phyloP scores from a whole-genome alignment of 2,329 filamentous ascomycete species.

The Aspergillus fumigatus region DNA sequence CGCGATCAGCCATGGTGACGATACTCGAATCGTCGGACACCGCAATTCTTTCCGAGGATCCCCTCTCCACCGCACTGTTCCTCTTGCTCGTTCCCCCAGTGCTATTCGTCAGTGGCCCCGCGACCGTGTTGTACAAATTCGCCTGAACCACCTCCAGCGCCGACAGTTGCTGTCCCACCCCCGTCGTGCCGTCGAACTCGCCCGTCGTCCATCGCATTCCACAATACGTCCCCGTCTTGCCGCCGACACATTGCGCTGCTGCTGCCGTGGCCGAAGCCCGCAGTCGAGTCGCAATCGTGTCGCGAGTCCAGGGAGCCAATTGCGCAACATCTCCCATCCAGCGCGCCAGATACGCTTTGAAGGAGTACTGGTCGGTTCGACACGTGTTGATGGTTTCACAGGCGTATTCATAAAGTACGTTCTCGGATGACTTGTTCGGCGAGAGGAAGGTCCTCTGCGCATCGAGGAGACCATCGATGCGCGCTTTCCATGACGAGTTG shows the following conservation, averaged over 20 bases:
- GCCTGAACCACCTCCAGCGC: constrained; percentile 56
- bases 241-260: constrained; percentile 33
- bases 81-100: constrained; percentile 55
- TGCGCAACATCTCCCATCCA: constrained; percentile 56
- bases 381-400: constrained; percentile 54
- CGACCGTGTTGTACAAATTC: constrained; percentile 41
- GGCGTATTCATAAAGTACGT: constrained; percentile 55
- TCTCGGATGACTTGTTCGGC: constrained; percentile 29
- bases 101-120: constrained; percentile 39
- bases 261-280: constrained; percentile 51
- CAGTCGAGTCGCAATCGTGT: constrained; percentile 50
- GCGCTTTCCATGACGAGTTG: constrained; percentile 48
- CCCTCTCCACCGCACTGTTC: constrained; percentile 34
- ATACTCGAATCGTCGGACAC: constrained; percentile 19
- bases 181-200: constrained; percentile 27
- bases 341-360: constrained; percentile 62
- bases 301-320: constrained; percentile 53
- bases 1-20: constrained; percentile 24
- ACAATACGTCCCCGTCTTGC: constrained; percentile 34
- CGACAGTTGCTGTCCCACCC: constrained; percentile 38
- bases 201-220: constrained; percentile 35
- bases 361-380: constrained; percentile 59
- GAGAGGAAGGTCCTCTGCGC: constrained; percentile 48
- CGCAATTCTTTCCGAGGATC: constrained; percentile 2
- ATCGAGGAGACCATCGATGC: constrained; percentile 51